phyloP scores from a whole-genome alignment of 2,329 filamentous ascomycete species.

The Sporothrix brasiliensis region DNA sequence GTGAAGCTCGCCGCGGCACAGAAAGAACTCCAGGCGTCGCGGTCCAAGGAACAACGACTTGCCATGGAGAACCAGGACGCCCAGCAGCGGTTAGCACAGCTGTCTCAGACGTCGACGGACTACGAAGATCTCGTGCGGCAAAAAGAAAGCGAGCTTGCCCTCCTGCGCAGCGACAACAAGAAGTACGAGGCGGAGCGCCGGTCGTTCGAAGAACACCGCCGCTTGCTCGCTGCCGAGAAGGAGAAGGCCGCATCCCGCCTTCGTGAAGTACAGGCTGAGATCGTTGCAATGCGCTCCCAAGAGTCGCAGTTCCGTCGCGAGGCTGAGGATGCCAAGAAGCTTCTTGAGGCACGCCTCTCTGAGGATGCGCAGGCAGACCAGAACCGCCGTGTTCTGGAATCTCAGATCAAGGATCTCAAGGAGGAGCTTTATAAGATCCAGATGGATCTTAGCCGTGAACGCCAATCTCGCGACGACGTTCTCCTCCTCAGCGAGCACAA shows the following conservation, averaged over 20 bases:
- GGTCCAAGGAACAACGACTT: conserved; percentile 74
- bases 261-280: conserved; percentile 82
- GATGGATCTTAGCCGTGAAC: conserved; percentile 84
- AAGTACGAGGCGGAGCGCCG: conserved; percentile 80
- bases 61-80: conserved; percentile 78
- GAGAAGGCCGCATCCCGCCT: conserved; percentile 75
- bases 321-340: conserved; percentile 80
- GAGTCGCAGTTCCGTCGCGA: conserved; percentile 85
- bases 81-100: conserved; percentile 79
- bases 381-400: conserved; percentile 79
- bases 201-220: conserved; percentile 77
- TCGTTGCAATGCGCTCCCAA: conserved; percentile 82
- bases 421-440: conserved; percentile 81
- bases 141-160: conserved; percentile 89
- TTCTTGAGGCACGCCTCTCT: conserved; percentile 84
- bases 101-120: conserved; percentile 89
- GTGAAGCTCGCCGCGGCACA: conserved; percentile 76
- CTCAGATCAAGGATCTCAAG: conserved; percentile 86
- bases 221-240: conserved; percentile 70
- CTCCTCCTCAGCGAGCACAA: conserved; percentile 89
- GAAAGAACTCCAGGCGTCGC: conserved; percentile 76
- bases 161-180: conserved; percentile 82
- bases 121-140: conserved; percentile 92
- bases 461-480: conserved; percentile 92
- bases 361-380: conserved; percentile 85